Evolutionary conservation across 768 basidiomycete genomes (phyloP).

Genomic region (Psilocybe subaeruginosa): DNA sequence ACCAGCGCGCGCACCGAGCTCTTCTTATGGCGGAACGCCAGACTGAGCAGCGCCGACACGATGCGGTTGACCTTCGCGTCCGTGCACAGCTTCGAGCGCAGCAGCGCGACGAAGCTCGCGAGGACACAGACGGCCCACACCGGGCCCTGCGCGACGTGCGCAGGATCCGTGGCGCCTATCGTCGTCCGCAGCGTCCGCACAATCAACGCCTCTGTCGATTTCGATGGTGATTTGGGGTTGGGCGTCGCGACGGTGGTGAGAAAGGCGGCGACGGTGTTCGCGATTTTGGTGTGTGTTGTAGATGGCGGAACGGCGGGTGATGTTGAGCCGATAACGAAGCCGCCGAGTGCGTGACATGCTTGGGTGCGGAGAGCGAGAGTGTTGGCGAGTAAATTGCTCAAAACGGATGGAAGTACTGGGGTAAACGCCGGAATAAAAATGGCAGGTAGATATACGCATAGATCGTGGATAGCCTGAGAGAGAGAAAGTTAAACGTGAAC

Average conservation of each 20-base stretch:
- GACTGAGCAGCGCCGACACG: constrained; percentile 51
- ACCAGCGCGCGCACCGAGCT: constrained; percentile 64
- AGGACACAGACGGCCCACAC: constrained; percentile 77
- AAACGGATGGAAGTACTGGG: constrained; percentile 56
- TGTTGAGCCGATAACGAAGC: constrained; percentile 59
- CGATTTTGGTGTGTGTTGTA: constrained; percentile 53
- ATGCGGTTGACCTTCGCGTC: constrained; percentile 46
- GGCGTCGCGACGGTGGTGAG: constrained; percentile 46
- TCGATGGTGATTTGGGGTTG: constrained; percentile 35
- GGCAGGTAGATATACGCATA: constrained; percentile 61
- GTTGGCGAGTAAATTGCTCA: constrained; percentile 64
- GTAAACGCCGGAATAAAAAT: constrained; percentile 74
- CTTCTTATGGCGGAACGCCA: constrained; percentile 64
- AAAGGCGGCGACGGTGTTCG: constrained; percentile 48
- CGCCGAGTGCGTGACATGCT: constrained; percentile 77
- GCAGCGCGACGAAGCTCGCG: constrained; percentile 65
- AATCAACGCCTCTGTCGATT: constrained; percentile 52
- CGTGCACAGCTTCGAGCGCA: constrained; percentile 56
- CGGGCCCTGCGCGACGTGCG: constrained; percentile 72
- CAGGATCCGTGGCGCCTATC: constrained; percentile 54
- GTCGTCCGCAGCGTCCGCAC: constrained; percentile 70
- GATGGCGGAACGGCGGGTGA: constrained; percentile 43
- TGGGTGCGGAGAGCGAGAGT: constrained; percentile 68
- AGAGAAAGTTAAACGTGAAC: not conserved
- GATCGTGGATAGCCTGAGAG: constrained; percentile 72